phyloP scores from a whole-genome alignment of 805 yeast genomes.

The Yarrowia alimentaria region DNA sequence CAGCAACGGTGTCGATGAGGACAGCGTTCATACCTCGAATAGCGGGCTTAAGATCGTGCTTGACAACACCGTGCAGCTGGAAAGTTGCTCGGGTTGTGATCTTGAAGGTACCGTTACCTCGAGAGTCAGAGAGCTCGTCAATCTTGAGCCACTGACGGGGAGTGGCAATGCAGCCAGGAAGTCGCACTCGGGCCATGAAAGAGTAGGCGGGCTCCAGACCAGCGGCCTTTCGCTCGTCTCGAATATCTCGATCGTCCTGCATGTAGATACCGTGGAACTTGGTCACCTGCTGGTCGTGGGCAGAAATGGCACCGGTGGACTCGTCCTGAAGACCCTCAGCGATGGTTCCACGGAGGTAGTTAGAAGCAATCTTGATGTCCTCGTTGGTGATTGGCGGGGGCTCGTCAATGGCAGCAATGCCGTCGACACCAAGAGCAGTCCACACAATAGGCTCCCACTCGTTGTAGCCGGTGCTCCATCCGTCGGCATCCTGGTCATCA shows the following conservation, averaged over 20 bases:
- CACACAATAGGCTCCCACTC: constrained; percentile 83
- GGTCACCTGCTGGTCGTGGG: constrained; percentile 89
- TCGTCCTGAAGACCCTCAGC: constrained; percentile 78
- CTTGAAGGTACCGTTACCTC: constrained; percentile 92
- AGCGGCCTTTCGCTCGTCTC: constrained; percentile 88
- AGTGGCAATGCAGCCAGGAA: constrained; percentile 88
- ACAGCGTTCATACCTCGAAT: constrained; percentile 90
- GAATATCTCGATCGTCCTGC: constrained; percentile 97
- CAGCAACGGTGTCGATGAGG: constrained; percentile 91
- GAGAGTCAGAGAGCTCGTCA: constrained; percentile 71
- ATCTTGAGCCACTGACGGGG: constrained; percentile 86
- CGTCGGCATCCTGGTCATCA: constrained; percentile 97
- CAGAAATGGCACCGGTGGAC: constrained; percentile 86
- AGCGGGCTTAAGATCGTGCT: constrained; percentile 82
- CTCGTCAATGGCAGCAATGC: constrained; percentile 82
- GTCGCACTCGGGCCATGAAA: constrained; percentile 94
- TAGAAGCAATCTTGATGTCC: constrained; percentile 86
- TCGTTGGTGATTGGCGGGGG: constrained; percentile 93
- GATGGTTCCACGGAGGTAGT: constrained; percentile 89
- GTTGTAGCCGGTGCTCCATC: constrained; percentile 85
- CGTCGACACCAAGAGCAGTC: constrained; percentile 86
- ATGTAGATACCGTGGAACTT: constrained; percentile 97
- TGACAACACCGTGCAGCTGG: constrained; percentile 93
- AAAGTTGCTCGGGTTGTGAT: constrained; percentile 95
- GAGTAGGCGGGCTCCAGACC: constrained; percentile 94